These are phyloP conservation scores for Gastrolobium bilobum DNA, from an alignment of 306 rosid species.

Conservation along the genomic window DNA sequence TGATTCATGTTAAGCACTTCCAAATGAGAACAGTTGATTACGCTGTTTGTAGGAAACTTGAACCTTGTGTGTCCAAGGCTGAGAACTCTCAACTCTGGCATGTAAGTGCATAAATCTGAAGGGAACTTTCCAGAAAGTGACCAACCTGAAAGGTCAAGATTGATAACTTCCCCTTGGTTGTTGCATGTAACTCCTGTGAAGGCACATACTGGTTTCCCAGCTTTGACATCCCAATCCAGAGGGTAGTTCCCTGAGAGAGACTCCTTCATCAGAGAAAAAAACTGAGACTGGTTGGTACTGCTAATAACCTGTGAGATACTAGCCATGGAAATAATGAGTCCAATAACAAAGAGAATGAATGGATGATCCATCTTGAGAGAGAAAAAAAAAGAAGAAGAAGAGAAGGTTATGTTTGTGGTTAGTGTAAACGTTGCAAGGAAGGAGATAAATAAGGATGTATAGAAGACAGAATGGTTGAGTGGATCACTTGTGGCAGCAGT, in stretches of 20 bases:
- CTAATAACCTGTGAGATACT: slow-evolving; percentile 41
- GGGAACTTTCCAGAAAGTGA: slow-evolving; percentile 78
- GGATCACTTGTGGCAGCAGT: slow-evolving; percentile 58
- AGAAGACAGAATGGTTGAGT: slow-evolving; percentile 67
- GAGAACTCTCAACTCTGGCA: slow-evolving; percentile 70
- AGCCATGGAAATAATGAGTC: slow-evolving; percentile 44
- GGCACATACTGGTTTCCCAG: slow-evolving; percentile 58
- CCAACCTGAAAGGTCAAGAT: slow-evolving; percentile 66
- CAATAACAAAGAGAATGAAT: slow-evolving; percentile 51
- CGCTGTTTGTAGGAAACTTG: slow-evolving; percentile 57
- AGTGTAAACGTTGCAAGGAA: slow-evolving; percentile 54
- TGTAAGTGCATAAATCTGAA: slow-evolving; percentile 64
- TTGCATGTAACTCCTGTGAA: slow-evolving; percentile 79
- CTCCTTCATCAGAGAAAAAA: slow-evolving; percentile 61
- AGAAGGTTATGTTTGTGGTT: slow-evolving; percentile 20
- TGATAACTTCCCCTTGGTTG: slow-evolving; percentile 55
- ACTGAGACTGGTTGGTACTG: slow-evolving; percentile 54
- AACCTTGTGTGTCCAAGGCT: slow-evolving; percentile 62
- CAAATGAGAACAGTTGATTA: slow-evolving; percentile 70
- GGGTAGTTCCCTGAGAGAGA: slow-evolving; percentile 64
- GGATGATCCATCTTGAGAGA: slow-evolving; percentile 55
- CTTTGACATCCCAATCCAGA: slow-evolving; percentile 59
- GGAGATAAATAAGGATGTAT: slow-evolving; percentile 58
- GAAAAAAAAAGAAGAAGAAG: slow-evolving; percentile 3
- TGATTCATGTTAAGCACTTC: slow-evolving; percentile 68